phyloP scores from a whole-genome alignment of 192 early-diverging fungal species.

The Umbelopsis isabellina region DNA sequence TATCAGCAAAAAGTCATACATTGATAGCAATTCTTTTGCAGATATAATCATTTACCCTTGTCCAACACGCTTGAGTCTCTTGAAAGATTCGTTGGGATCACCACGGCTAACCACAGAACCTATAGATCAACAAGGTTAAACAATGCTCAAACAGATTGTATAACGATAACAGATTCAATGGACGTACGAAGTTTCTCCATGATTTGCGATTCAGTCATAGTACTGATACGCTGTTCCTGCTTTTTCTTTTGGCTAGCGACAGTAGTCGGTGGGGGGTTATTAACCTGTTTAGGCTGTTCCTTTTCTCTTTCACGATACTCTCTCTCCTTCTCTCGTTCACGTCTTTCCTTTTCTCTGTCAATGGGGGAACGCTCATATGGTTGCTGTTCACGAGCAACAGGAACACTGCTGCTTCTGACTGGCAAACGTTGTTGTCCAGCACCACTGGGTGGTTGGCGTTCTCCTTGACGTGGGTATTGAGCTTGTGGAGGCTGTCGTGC shows the following conservation, averaged over 20 bases:
- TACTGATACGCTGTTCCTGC: constrained; percentile 82
- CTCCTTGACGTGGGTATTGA: constrained; percentile 13
- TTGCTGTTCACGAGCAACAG: neutral
- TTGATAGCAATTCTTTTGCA: neutral
- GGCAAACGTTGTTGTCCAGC: constrained; percentile 7
- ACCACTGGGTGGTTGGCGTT: neutral
- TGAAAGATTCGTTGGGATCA: constrained; percentile 90
- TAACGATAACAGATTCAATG: constrained; percentile 4
- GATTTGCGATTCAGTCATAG: constrained; percentile 93
- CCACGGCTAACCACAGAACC: constrained; percentile 87
- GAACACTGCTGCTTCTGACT: constrained; percentile 16
- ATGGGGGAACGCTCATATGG: constrained; percentile 2
- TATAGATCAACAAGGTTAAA: constrained; percentile 31
- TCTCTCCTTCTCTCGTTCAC: constrained; percentile 28
- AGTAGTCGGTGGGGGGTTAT: constrained; percentile 27
- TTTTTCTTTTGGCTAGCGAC: constrained; percentile 59
- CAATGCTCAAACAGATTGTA: constrained; percentile 27
- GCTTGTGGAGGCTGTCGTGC: neutral
- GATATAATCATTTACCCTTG: constrained; percentile 76
- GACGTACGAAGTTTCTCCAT: constrained; percentile 85
- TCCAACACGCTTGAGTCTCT: constrained; percentile 94
- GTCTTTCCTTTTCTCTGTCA: constrained; percentile 26
- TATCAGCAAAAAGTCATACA: neutral
- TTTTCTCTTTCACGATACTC: constrained; percentile 33
- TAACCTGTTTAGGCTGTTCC: constrained; percentile 21